A percentile compares a stretch with the other conserved stretches of the same genome.
phyloP scores from a whole-genome alignment of 129 eudicot species.

The Gnaphalium uliginosum region DNA sequence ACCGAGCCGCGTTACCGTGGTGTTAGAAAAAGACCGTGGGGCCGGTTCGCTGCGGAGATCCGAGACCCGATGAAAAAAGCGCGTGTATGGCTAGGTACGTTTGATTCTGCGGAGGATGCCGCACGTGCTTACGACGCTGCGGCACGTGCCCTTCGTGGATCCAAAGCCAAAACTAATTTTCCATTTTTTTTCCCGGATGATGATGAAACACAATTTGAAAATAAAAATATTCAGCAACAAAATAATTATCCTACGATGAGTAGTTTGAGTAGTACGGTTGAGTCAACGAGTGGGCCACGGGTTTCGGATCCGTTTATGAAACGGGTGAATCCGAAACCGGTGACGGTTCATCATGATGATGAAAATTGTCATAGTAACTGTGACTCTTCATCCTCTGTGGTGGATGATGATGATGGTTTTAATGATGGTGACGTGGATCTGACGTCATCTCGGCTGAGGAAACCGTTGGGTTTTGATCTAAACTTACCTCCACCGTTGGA shows the following conservation, averaged over 20 bases:
- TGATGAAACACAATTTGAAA: background rate
- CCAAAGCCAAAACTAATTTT: constrained; percentile 59
- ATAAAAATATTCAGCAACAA: background rate
- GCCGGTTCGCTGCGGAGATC: constrained; percentile 63
- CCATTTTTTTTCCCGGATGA: constrained; percentile 31
- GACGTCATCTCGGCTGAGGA: constrained; percentile 35
- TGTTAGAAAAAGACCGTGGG: constrained; percentile 56
- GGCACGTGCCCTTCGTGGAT: constrained; percentile 55
- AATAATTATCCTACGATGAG: constrained; percentile 39
- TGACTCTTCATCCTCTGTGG: constrained; percentile 60
- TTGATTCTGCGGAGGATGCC: constrained; percentile 56
- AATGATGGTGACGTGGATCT: constrained; percentile 41
- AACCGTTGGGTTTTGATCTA: constrained; percentile 51
- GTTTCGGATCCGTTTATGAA: constrained; percentile 16
- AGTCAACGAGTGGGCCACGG: constrained; percentile 51
- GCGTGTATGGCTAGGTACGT: constrained; percentile 63
- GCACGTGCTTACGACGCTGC: constrained; percentile 70
- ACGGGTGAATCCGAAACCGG: constrained; percentile 23
- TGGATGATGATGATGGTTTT: constrained; percentile 39
- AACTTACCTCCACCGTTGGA: constrained; percentile 50
- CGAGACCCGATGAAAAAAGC: constrained; percentile 62
- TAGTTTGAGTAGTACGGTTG: constrained; percentile 62
- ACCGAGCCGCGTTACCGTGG: constrained; percentile 55
- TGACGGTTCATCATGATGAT: constrained; percentile 7
- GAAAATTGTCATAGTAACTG: constrained; percentile 53